These are phyloP conservation scores for Glebionis coronaria DNA, from an alignment of 129 eudicot species.

Conservation along the genomic window DNA sequence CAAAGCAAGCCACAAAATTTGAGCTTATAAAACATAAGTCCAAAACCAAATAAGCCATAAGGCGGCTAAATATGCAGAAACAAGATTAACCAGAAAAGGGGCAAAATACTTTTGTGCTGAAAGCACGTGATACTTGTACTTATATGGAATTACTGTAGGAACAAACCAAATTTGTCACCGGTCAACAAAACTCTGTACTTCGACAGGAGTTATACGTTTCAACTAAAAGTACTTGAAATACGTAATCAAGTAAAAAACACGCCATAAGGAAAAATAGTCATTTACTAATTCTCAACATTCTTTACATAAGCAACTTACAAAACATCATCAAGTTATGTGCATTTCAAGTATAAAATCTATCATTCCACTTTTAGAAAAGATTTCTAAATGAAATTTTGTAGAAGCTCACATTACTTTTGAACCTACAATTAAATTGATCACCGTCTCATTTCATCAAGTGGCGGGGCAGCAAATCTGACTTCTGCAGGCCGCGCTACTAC, in stretches of 20 bases:
- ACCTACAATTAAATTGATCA: constrained; percentile 9
- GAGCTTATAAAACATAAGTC: too few relatives aligned
- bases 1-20: too few relatives aligned
- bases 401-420: background rate
- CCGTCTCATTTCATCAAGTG: constrained; percentile 48
- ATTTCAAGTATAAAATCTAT: constrained; percentile 23
- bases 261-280: constrained; percentile 10
- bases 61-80: too few relatives aligned
- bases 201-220: too few relatives aligned
- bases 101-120: too few relatives aligned
- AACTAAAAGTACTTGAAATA: background rate
- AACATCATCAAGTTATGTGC: constrained; percentile 39
- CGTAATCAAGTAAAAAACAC: background rate
- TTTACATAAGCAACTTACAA: constrained; percentile 34
- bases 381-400: constrained; percentile 26
- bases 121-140: too few relatives aligned
- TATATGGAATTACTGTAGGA: too few relatives aligned
- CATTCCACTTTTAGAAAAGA: constrained; percentile 22
- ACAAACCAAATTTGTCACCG: too few relatives aligned
- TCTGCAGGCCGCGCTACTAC: constrained; percentile 77
- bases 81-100: too few relatives aligned
- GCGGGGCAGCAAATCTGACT: constrained; percentile 90
- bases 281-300: constrained; percentile 13
- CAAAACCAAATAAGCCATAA: too few relatives aligned
- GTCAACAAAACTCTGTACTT: too few relatives aligned